phyloP scores from a whole-genome alignment of 257 asterid species.

The Capsicum pubescens region DNA sequence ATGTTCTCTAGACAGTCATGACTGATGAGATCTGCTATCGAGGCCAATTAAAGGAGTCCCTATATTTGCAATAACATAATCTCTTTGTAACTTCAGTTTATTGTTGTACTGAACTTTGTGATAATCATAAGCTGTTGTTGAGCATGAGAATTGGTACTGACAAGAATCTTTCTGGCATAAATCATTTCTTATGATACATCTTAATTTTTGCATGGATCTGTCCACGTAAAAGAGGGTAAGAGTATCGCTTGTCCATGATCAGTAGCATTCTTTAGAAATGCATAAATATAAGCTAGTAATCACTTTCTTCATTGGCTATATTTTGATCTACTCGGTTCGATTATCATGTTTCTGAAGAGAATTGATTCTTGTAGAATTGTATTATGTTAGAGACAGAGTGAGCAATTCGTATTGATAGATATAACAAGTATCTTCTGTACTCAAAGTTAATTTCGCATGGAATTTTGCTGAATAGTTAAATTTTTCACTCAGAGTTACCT shows the following conservation, averaged over 20 bases:
- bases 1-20: neutral
- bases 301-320: neutral
- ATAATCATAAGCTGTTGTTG: neutral
- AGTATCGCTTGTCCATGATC: neutral
- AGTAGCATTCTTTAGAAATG: slow-evolving; percentile 8
- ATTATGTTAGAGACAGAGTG: too few species aligned
- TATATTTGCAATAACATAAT: neutral
- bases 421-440: too few species aligned
- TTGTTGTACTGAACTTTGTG: neutral
- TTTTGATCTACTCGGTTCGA: slow-evolving; percentile 18
- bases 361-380: too few species aligned
- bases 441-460: too few species aligned
- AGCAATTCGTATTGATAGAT: too few species aligned
- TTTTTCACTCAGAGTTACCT: too few species aligned
- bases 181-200: neutral
- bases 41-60: neutral
- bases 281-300: neutral
- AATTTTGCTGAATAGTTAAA: too few species aligned
- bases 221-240: neutral
- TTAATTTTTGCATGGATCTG: neutral
- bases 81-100: neutral
- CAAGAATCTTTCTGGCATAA: neutral
- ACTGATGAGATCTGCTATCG: neutral
- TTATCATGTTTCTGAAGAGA: neutral
- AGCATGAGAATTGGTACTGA: neutral